A percentile compares a stretch with the other conserved stretches of the same genome.
These are phyloP conservation scores for Cantharellus anzutake DNA, from an alignment of 768 basidiomycete species.

Conservation along the genomic window DNA sequence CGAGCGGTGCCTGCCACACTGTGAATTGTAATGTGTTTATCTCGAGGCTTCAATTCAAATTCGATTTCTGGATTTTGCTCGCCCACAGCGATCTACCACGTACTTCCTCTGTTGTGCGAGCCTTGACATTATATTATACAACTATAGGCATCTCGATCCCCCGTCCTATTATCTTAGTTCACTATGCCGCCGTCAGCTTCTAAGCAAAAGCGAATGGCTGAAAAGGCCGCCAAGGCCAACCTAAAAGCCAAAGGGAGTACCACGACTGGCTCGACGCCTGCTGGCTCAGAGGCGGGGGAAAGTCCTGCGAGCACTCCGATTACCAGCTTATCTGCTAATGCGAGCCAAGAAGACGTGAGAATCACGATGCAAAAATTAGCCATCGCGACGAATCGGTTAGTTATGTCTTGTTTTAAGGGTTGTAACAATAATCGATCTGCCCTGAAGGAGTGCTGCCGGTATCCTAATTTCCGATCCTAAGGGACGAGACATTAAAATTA, in stretches of 20 bases:
- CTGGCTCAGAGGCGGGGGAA: conserved; percentile 41
- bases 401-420: background rate
- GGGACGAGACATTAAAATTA: conserved; percentile 93
- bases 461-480: conserved; percentile 86
- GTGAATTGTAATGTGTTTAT: too few species aligned
- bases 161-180: too few species aligned
- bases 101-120: too few species aligned
- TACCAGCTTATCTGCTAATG: conserved; percentile 41
- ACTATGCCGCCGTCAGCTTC: background rate
- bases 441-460: conserved; percentile 67
- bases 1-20: too few species aligned
- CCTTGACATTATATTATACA: too few species aligned
- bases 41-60: too few species aligned
- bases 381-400: conserved; percentile 74
- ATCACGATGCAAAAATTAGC: conserved; percentile 72
- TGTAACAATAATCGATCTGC: background rate
- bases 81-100: too few species aligned
- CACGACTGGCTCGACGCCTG: conserved; percentile 31
- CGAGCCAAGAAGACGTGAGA: conserved; percentile 57
- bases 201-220: conserved; percentile 76
- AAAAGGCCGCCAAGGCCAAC: conserved; percentile 74
- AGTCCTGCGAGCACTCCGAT: conserved; percentile 58
- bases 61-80: too few species aligned
- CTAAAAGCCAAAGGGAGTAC: conserved; percentile 27
- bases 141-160: too few species aligned